Evolutionary conservation across 306 rosid genomes (phyloP).

Genomic region (Myrica gale): DNA sequence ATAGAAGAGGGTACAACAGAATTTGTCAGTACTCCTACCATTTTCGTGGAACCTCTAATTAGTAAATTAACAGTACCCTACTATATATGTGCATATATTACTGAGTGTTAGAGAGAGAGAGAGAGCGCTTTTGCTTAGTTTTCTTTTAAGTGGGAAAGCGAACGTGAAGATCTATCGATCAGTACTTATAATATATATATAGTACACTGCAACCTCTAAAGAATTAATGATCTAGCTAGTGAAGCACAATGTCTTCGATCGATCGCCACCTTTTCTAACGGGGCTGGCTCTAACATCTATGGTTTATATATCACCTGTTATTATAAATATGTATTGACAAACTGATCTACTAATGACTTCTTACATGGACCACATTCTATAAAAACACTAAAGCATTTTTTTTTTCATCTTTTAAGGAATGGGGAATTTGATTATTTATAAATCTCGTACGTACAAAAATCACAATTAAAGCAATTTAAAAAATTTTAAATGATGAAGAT

Average conservation of each 20-base stretch:
- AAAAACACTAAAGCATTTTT: background rate
- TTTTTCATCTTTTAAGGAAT: slow-evolving; percentile 36
- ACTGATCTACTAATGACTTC: background rate
- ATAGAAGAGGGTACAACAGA: background rate
- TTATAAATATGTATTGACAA: slow-evolving; percentile 23
- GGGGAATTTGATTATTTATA: slow-evolving; percentile 31
- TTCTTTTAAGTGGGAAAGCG: background rate
- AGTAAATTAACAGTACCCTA: background rate
- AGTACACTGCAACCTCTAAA: too few relatives aligned
- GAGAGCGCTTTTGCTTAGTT: background rate
- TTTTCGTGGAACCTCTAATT: background rate
- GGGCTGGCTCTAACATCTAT: slow-evolving; percentile 30
- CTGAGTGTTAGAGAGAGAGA: too few relatives aligned
- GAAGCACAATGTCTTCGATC: too few relatives aligned
- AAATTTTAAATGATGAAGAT: background rate
- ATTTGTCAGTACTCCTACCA: background rate
- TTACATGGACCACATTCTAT: slow-evolving; percentile 3
- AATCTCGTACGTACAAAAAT: background rate
- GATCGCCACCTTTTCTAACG: too few relatives aligned
- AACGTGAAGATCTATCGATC: background rate
- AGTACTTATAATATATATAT: too few relatives aligned
- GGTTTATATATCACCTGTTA: slow-evolving; percentile 35
- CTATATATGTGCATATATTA: too few relatives aligned
- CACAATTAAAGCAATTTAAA: background rate
- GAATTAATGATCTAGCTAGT: too few relatives aligned